Conservation (phyloP, 805 yeast genomes). For the Blastobotrys mokoenaii region DNA sequence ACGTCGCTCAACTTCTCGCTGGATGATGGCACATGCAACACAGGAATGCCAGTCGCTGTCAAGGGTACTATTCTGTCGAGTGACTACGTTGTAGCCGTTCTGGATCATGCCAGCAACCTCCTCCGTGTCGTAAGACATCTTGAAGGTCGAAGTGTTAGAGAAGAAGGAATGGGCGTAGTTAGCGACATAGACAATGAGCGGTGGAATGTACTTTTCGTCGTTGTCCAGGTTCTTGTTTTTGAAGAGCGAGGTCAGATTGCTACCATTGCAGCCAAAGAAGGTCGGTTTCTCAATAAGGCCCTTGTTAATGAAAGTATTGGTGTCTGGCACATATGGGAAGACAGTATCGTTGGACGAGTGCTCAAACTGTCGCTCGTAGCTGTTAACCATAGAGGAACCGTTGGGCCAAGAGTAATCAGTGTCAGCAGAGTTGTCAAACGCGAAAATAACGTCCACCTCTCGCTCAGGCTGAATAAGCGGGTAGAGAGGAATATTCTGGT, state of each 20-base stretch:
- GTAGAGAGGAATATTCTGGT: conserved; percentile 52
- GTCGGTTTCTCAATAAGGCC: conserved; percentile 63
- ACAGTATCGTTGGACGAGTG: conserved; percentile 48
- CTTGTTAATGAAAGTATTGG: conserved; percentile 44
- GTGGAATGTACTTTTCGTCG: conserved; percentile 37
- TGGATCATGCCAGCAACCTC: conserved; percentile 53
- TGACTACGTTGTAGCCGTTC: conserved; percentile 67
- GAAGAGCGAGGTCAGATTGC: conserved; percentile 34
- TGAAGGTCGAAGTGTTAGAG: conserved; percentile 67
- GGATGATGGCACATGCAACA: conserved; percentile 74
- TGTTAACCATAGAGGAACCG: conserved; percentile 49
- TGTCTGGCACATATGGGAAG: conserved; percentile 77
- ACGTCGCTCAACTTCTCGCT: conserved; percentile 66
- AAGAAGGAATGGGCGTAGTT: conserved; percentile 57
- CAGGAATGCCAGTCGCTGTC: conserved; percentile 67
- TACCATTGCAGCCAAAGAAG: conserved; percentile 75
- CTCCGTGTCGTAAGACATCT: conserved; percentile 50
- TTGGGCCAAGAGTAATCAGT: conserved; percentile 52
- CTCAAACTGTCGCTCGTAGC: conserved; percentile 52
- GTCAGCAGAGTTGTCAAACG: conserved; percentile 64
- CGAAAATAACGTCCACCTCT: conserved; percentile 54
- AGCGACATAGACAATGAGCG: conserved; percentile 69
- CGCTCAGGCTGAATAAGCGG: conserved; percentile 56
- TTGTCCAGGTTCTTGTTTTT: conserved; percentile 10
- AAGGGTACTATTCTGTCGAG: conserved; percentile 57